These are phyloP conservation scores for Chiua sp. DNA, from an alignment of 1,284 basidiomycete genomes.

Conservation along the genomic window DNA sequence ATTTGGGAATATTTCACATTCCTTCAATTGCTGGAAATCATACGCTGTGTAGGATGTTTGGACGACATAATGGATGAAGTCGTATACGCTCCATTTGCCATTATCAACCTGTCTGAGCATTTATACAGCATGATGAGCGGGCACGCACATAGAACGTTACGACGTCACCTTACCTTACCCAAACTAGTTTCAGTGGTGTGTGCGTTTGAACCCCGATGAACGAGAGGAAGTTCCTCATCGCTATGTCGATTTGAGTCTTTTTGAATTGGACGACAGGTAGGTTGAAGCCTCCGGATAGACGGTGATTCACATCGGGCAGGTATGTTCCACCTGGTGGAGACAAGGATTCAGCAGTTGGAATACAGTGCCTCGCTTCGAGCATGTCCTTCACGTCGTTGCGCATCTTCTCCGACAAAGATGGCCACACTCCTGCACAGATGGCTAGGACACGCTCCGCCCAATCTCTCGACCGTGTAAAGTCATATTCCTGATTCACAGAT, in stretches of 20 bases:
- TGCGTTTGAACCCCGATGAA: background rate
- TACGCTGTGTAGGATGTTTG: conserved; percentile 75
- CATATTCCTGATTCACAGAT: conserved; percentile 52
- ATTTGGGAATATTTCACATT: conserved; percentile 6
- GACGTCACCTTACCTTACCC: background rate
- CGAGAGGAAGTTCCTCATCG: background rate
- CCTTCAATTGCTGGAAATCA: conserved; percentile 66
- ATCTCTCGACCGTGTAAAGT: conserved; percentile 66
- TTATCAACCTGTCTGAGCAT: conserved; percentile 75
- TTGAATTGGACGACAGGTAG: background rate
- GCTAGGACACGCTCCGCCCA: conserved; percentile 85
- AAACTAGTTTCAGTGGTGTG: background rate
- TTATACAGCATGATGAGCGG: background rate
- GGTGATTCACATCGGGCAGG: conserved; percentile 75
- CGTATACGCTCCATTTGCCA: conserved; percentile 74
- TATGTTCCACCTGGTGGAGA: conserved; percentile 63
- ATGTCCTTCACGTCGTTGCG: conserved; percentile 53
- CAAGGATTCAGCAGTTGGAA: conserved; percentile 52
- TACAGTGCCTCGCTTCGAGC: conserved; percentile 66
- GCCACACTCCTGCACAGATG: conserved; percentile 76
- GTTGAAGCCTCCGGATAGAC: background rate
- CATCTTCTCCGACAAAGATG: conserved; percentile 46
- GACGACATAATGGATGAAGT: conserved; percentile 83
- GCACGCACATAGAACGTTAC: background rate
- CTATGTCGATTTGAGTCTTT: background rate